A percentile compares a stretch with the other conserved stretches of the same genome.
Conservation (phyloP, 305 asterid species). For the Fraxinus xanthoxyloides region DNA sequence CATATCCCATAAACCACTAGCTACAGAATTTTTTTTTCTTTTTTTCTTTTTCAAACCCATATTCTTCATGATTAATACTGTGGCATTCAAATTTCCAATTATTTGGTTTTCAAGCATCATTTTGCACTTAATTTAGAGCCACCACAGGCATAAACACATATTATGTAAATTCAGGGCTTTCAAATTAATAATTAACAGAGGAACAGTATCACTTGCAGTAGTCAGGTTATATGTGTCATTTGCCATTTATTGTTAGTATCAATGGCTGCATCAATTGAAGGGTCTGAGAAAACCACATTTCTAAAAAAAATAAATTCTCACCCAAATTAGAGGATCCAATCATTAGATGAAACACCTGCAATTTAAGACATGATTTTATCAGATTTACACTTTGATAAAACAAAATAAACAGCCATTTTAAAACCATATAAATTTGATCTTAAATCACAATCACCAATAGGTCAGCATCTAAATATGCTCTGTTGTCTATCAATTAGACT, state of each 20-base stretch:
- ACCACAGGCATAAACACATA: background rate
- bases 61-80: background rate
- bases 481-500: background rate
- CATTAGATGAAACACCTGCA: constrained; percentile 9
- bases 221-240: background rate
- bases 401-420: background rate
- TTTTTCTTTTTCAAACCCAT: background rate
- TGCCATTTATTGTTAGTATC: background rate
- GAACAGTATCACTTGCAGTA: background rate
- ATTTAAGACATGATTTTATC: background rate
- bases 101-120: background rate
- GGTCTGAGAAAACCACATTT: background rate
- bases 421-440: background rate
- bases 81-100: background rate
- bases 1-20: background rate
- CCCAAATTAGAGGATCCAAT: background rate
- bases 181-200: background rate
- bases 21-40: background rate
- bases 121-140: background rate
- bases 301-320: background rate
- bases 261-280: constrained; percentile 15
- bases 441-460: background rate
- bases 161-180: background rate
- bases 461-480: background rate
- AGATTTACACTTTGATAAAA: background rate